A percentile compares a stretch with the other conserved stretches of the same genome.
phyloP scores from a whole-genome alignment of 2,329 filamentous ascomycete genomes.

The Colletotrichum euphorbiae region DNA sequence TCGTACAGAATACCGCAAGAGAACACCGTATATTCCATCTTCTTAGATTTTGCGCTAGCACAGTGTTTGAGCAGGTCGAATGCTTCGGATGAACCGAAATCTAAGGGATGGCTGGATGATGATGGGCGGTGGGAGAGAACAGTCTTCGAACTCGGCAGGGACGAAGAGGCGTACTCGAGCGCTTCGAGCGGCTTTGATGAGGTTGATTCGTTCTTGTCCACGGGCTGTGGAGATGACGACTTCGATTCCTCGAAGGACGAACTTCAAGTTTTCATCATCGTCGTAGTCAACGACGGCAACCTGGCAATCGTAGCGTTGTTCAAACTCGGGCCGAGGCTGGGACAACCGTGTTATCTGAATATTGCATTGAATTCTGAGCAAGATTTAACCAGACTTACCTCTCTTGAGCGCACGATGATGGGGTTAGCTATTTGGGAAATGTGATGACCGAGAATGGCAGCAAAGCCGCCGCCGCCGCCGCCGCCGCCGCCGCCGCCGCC shows the following conservation, averaged over 20 bases:
- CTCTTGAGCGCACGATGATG: slow-evolving; percentile 76
- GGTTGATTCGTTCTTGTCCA: slow-evolving; percentile 72
- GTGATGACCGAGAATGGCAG: slow-evolving; percentile 61
- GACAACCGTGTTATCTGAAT: not conserved
- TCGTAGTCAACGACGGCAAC: slow-evolving; percentile 77
- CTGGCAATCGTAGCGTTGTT: slow-evolving; percentile 68
- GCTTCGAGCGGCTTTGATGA: slow-evolving; percentile 77
- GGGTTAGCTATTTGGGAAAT: slow-evolving; percentile 74
- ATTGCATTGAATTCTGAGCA: not conserved
- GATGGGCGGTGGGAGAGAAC: slow-evolving; percentile 62
- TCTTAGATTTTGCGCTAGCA: slow-evolving; percentile 54
- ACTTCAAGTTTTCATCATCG: slow-evolving; percentile 67
- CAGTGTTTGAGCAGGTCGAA: slow-evolving; percentile 68
- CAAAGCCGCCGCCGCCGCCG: slow-evolving; percentile 58
- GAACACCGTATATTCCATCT: slow-evolving; percentile 77
- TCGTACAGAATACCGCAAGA: slow-evolving; percentile 83
- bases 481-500: too few relatives aligned
- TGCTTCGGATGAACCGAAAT: slow-evolving; percentile 69
- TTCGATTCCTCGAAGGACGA: slow-evolving; percentile 77
- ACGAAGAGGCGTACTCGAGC: slow-evolving; percentile 76
- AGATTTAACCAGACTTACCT: slow-evolving; percentile 55
- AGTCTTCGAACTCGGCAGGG: slow-evolving; percentile 81
- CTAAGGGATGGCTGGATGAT: slow-evolving; percentile 65
- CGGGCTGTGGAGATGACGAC: slow-evolving; percentile 81
- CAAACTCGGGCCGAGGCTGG: slow-evolving; percentile 66